These are phyloP conservation scores for Claviceps spartinae DNA, from an alignment of 2,329 filamentous ascomycete genomes.

Conservation along the genomic window DNA sequence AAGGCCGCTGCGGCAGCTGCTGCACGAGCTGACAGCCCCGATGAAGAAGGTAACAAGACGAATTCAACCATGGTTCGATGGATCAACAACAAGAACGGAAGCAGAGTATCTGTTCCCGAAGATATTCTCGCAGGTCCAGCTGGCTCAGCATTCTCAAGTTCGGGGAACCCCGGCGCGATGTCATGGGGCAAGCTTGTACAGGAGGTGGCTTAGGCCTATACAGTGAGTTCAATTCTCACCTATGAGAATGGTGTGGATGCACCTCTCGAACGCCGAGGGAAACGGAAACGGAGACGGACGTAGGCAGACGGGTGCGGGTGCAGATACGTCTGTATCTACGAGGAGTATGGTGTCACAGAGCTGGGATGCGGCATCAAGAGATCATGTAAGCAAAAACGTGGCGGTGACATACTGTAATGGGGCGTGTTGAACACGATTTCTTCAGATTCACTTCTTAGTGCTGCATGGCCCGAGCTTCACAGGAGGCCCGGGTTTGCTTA, in stretches of 20 bases:
- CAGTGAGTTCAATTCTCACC: not conserved
- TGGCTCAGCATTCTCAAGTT: constrained; percentile 42
- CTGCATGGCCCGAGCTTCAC: not conserved
- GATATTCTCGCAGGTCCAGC: constrained; percentile 53
- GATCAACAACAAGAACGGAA: constrained; percentile 54
- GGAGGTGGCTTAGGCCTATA: constrained; percentile 31
- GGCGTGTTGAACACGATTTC: too few relatives aligned
- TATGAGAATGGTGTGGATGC: not conserved
- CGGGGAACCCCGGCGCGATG: constrained; percentile 15
- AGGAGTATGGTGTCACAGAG: too few relatives aligned
- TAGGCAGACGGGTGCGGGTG: too few relatives aligned
- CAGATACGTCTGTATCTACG: too few relatives aligned
- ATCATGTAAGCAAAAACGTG: too few relatives aligned
- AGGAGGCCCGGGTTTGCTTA: not conserved
- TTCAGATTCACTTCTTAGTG: not conserved
- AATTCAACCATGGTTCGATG: constrained; percentile 55
- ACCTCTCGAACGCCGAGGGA: not conserved
- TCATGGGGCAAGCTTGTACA: constrained; percentile 38
- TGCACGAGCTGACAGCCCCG: constrained; percentile 34
- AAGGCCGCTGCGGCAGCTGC: constrained; percentile 30
- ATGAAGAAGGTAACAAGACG: constrained; percentile 33
- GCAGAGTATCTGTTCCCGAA: constrained; percentile 47
- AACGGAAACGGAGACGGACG: not conserved
- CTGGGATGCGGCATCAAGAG: too few relatives aligned
- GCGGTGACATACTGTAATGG: too few relatives aligned